These are phyloP conservation scores for Torulaspora delbrueckii DNA, from an alignment of 805 yeast genomes.

Conservation along the genomic window DNA sequence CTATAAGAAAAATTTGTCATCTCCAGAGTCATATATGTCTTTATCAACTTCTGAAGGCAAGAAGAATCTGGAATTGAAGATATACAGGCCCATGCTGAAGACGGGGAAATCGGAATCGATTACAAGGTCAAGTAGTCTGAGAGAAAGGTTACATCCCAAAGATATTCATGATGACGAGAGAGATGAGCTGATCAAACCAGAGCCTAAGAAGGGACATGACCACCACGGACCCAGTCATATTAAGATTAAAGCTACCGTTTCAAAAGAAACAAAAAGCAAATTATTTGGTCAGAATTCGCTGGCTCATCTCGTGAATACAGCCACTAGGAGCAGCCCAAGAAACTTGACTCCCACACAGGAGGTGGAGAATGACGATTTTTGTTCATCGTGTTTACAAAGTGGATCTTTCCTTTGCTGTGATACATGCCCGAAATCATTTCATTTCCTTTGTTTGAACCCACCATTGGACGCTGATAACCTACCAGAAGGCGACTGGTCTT, in stretches of 20 bases:
- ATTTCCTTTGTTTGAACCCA: constrained; percentile 86
- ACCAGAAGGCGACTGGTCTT: constrained; percentile 89
- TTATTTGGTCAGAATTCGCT: constrained; percentile 42
- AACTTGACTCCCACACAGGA: constrained; percentile 34
- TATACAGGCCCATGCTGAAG: constrained; percentile 26
- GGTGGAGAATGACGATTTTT: constrained; percentile 72
- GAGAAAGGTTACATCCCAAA: constrained; percentile 20
- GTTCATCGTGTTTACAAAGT: constrained; percentile 83
- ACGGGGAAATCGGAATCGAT: constrained; percentile 36
- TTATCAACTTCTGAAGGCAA: constrained; percentile 4
- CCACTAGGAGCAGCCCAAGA: constrained; percentile 7
- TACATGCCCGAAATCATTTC: constrained; percentile 86
- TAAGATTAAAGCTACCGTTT: constrained; percentile 16
- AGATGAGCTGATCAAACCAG: constrained; percentile 7
- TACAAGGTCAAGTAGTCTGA: constrained; percentile 33
- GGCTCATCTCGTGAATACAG: constrained; percentile 18
- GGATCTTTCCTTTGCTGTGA: constrained; percentile 94
- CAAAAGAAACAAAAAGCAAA: constrained; percentile 34
- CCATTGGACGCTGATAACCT: constrained; percentile 68
- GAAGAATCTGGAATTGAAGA: constrained; percentile 5
- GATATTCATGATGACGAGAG: constrained; percentile 18
- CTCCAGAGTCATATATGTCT: constrained; percentile 6
- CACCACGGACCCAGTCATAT: constrained; percentile 14
- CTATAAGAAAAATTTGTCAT: constrained; percentile 25
- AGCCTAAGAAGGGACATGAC: constrained; percentile 7